Conservation (phyloP, 164 flowering plant genomes). For the Liquidambar formosana region DNA sequence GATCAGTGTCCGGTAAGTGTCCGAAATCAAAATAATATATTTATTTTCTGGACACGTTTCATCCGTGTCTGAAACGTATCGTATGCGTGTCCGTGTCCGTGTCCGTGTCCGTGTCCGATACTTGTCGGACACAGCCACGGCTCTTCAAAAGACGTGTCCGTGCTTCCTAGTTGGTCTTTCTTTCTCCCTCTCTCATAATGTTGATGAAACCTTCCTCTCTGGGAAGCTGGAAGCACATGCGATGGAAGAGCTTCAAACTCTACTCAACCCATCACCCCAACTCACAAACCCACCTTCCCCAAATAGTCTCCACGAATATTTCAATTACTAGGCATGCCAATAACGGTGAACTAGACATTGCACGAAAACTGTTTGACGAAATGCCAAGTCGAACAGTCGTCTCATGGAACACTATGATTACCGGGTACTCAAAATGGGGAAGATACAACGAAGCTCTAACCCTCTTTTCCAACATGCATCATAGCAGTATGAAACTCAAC, state of each 20-base stretch:
- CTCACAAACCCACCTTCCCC: not conserved
- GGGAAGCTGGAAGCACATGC: slow-evolving; percentile 28
- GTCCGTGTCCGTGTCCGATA: no score
- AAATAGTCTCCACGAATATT: slow-evolving; percentile 39
- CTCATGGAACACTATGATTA: slow-evolving; percentile 73
- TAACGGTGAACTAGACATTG: slow-evolving; percentile 37
- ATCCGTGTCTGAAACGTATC: no score
- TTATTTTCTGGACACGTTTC: no score
- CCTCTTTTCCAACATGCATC: slow-evolving; percentile 49
- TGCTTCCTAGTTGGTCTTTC: no score
- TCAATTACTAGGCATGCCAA: slow-evolving; percentile 20
- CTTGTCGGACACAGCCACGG: no score
- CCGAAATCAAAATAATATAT: no score
- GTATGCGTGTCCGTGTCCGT: no score
- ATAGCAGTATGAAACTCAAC: slow-evolving; percentile 31
- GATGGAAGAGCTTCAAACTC: slow-evolving; percentile 24
- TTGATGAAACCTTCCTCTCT: not conserved
- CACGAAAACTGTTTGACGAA: slow-evolving; percentile 58
- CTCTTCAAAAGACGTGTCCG: no score
- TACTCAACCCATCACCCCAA: slow-evolving; percentile 10
- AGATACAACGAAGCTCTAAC: slow-evolving; percentile 35
- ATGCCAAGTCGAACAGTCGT: slow-evolving; percentile 56
- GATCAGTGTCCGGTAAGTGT: no score
- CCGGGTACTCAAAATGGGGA: slow-evolving; percentile 54
- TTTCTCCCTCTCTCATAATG: slow-evolving; percentile 5